Base-by-base conservation (phyloP, 23 red algal species). In the Gracilaria domingensis region DNA sequence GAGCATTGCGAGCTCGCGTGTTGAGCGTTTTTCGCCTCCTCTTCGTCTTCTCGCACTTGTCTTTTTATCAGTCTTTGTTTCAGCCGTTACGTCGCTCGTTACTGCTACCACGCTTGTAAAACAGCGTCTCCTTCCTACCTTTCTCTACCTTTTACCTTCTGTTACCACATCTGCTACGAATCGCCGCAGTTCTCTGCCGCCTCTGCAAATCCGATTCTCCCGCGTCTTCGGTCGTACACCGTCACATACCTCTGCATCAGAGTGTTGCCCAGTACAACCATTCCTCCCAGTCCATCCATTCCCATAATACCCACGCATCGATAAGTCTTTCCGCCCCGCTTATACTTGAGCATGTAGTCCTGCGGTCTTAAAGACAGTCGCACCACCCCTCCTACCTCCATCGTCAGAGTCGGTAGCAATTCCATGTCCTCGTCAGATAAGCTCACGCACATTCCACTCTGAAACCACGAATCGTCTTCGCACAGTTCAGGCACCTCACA, bases 211-310 rank as follows among this genome's bases (percentile, higher is more conserved):
- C 97, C 97, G 16, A 99, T 76, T 24, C 94, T 83, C 11, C 81
- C 66, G 64, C 91, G 90, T 38, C 60, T 75, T 39, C 97, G 93
- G 84, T 99, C 97, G 93, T 95, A 99, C 50, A 96, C 88, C 2
- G 94, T 96, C 40, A 94, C 89, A 44, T 99, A 99, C 45, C 82
- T 65, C 60, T 92, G 93, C 88, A 93, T 95, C 79, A 99, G 80
- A 0, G 95, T 96, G 75, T 99, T 95, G 13, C 97, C 97, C 34
- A 99, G 62, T 29, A 99, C 90, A 6, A 99, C 86, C 85, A 89
- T 82, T 5, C 91, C 92, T 8, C 93, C 94, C 16, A 93, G 64
- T 37, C 89, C 88, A 36, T 86, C 83, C 86, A 95, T 87, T 29
- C 87, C 81, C 93, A 92, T 83, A 28, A 99, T 94, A 13, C 94